Percentiles rank a stretch among this genome's conserved stretches.
phyloP scores from a whole-genome alignment of 2,329 filamentous ascomycete genomes.

The Thelonectria olida region DNA sequence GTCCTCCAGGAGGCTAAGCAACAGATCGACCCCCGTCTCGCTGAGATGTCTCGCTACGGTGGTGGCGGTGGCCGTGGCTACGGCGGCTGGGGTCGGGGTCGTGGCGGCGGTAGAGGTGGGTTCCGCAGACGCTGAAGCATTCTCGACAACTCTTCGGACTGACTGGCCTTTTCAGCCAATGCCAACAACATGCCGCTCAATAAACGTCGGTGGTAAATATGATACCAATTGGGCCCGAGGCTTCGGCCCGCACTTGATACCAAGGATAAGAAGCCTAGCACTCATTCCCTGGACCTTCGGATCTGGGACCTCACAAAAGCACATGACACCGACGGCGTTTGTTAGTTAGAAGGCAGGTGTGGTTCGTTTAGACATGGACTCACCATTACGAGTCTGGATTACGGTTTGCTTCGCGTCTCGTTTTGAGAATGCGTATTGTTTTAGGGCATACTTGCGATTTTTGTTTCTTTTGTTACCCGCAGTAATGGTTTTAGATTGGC shows the following conservation, averaged over 20 bases:
- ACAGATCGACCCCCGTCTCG: constrained; percentile 93
- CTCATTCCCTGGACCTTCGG: constrained; percentile 24
- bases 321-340: constrained; percentile 42
- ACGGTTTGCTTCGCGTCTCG: constrained; percentile 36
- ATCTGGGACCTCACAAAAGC: constrained; percentile 32
- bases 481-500: constrained; percentile 44
- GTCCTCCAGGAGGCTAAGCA: constrained; percentile 97
- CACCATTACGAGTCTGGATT: constrained; percentile 35
- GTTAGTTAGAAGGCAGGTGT: constrained; percentile 41
- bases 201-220: constrained; percentile 60
- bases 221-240: constrained; percentile 23
- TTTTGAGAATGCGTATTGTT: constrained; percentile 29
- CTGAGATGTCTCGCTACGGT: constrained; percentile 94
- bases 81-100: constrained; percentile 76
- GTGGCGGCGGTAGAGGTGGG: constrained; percentile 62
- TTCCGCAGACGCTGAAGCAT: constrained; percentile 47
- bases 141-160: constrained; percentile 46
- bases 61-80: constrained; percentile 80
- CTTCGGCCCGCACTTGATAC: constrained; percentile 22
- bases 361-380: constrained; percentile 42
- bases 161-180: constrained; percentile 52
- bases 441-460: constrained; percentile 25
- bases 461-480: constrained; percentile 33
- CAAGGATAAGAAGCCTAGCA: constrained; percentile 26
- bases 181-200: constrained; percentile 61